Evolutionary conservation across 1,139 yeast species (phyloP).

Genomic region (Torulaspora pretoriensis): DNA sequence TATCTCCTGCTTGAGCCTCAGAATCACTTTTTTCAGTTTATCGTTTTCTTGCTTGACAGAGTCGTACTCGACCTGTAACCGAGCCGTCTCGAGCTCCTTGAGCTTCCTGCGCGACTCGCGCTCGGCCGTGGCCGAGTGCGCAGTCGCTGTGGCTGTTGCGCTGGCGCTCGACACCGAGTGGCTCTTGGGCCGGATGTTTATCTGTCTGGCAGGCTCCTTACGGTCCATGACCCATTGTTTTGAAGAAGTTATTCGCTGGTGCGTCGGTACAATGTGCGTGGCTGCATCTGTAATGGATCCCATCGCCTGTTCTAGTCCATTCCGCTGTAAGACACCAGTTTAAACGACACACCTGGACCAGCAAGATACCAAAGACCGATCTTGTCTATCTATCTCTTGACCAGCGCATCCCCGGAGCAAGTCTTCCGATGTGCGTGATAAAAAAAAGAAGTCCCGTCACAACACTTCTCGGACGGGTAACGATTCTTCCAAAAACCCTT

Average conservation of each 20-base stretch:
- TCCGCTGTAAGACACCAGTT: background rate
- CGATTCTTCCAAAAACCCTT: background rate
- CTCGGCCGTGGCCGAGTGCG: slow-evolving; percentile 5
- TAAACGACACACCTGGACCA: background rate
- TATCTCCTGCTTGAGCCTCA: slow-evolving; percentile 32
- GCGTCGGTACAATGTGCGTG: slow-evolving; percentile 14
- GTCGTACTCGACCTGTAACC: slow-evolving; percentile 23
- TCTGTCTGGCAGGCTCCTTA: slow-evolving; percentile 1
- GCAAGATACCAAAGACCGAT: background rate
- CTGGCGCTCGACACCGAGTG: background rate
- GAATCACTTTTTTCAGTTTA: slow-evolving; percentile 28
- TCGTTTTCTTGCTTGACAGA: slow-evolving; percentile 28
- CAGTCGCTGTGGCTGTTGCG: slow-evolving; percentile 4
- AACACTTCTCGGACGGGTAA: background rate
- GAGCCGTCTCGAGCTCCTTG: slow-evolving; percentile 24
- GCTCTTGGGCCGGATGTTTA: slow-evolving; percentile 1
- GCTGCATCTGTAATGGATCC: slow-evolving; percentile 6
- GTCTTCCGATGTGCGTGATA: background rate
- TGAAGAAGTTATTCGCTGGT: slow-evolving; percentile 23
- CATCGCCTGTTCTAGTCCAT: background rate
- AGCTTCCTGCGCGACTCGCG: slow-evolving; percentile 16
- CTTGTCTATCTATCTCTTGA: too few relatives aligned
- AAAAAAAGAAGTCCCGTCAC: background rate
- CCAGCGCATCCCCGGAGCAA: background rate
- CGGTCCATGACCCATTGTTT: slow-evolving; percentile 25